These are phyloP conservation scores for Aspergillus puulaauensis DNA, from an alignment of 2,329 filamentous ascomycete species.

Conservation along the genomic window DNA sequence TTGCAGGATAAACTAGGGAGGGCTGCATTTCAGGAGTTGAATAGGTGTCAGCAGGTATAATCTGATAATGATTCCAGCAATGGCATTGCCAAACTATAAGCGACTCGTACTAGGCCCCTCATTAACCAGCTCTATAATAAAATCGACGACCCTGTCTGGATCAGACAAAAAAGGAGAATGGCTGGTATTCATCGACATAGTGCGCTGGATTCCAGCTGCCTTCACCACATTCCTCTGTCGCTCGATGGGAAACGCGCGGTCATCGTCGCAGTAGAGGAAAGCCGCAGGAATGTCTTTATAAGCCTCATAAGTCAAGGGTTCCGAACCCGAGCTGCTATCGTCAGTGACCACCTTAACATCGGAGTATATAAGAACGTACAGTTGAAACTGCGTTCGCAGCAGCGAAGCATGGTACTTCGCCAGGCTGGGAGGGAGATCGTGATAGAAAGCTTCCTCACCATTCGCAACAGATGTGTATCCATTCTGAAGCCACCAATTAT, in stretches of 20 bases:
- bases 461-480: neutral
- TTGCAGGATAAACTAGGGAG: neutral
- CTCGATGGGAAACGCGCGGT: neutral
- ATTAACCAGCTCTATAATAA: neutral
- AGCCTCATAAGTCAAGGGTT: neutral
- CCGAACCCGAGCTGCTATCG: neutral
- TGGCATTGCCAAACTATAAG: no score
- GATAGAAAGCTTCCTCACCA: neutral
- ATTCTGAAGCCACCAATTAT: neutral
- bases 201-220: neutral
- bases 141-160: neutral
- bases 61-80: neutral
- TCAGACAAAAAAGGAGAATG: neutral
- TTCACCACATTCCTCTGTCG: neutral
- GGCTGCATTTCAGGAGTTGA: neutral
- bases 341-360: neutral
- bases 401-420: neutral
- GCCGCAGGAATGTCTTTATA: neutral
- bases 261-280: neutral
- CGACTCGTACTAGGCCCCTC: no score
- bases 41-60: neutral
- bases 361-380: neutral
- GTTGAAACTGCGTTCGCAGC: neutral
- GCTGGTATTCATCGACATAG: neutral
- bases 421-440: neutral